A percentile compares a stretch with the other conserved stretches of the same genome.
Evolutionary conservation across 306 rosid genomes (phyloP).

Genomic region (Dalbergia cochinchinensis): DNA sequence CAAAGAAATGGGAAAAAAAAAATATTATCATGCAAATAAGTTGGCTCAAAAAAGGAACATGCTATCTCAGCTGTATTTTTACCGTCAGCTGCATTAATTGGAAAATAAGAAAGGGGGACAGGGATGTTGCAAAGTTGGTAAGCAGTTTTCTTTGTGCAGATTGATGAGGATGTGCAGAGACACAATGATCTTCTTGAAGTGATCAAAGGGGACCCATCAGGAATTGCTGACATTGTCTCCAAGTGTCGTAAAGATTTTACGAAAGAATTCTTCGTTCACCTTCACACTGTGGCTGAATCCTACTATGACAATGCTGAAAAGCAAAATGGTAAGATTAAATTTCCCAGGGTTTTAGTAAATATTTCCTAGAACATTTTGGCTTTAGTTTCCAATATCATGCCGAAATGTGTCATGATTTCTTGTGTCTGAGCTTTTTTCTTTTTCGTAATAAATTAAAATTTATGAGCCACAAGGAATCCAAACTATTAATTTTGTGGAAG

Average conservation of each 20-base stretch:
- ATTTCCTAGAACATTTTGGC: constrained; percentile 1
- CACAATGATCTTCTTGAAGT: constrained; percentile 78
- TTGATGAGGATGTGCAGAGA: constrained; percentile 92
- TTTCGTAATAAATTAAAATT: constrained; percentile 1
- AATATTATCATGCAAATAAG: no score
- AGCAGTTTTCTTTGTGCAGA: constrained; percentile 52
- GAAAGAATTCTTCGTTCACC: constrained; percentile 85
- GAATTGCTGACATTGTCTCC: constrained; percentile 71
- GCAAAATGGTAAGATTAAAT: constrained; percentile 68
- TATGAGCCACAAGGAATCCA: constrained; percentile 16
- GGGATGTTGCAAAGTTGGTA: constrained; percentile 14
- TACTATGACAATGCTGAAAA: constrained; percentile 62
- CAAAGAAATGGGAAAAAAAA: not conserved
- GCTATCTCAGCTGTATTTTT: not conserved
- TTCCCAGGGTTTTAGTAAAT: constrained; percentile 32
- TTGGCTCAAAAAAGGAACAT: not conserved
- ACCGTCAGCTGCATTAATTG: constrained; percentile 2
- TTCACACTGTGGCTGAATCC: constrained; percentile 77
- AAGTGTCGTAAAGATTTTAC: constrained; percentile 95
- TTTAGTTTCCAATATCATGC: constrained; percentile 10
- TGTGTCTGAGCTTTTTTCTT: constrained; percentile 18
- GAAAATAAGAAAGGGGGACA: not conserved
- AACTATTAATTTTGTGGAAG: constrained; percentile 24
- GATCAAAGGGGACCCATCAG: constrained; percentile 55
- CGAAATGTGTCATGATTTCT: constrained; percentile 35